Evolutionary conservation across 2,329 filamentous ascomycete genomes (phyloP), one percentile per base, ranked within the genome.

Genomic region (Aspergillus terreus): DNA sequence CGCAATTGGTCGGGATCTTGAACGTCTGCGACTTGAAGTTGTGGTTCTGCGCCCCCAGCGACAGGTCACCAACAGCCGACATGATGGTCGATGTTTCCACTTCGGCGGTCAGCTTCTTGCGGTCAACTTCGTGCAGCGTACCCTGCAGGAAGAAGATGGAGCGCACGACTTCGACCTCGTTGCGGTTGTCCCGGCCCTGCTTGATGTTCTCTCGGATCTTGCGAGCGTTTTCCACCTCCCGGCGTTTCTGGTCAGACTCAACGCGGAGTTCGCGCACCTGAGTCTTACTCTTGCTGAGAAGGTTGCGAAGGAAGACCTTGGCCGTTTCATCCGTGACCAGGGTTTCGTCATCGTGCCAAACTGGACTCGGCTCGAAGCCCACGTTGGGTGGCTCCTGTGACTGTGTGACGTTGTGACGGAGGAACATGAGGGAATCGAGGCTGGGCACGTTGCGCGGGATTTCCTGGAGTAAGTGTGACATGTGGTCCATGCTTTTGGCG

Each of bases 11-110:
- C 0, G 95, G 95, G 54, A 99, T 96, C 71, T 97, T 97, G 80
- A 97, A 99, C 0, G 94, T 97, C 67, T 97, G 91, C n/a, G 90
- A 85, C 73, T 95, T 96, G 81, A 99, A 99, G 65, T 95, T 94
- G 76, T 99, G 94, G 65, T 92, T 96, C 69, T 90, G 90, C 10
- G 92, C 92, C 15, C 92, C 92, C 17, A 96, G 78, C 2, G 92
- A 96, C 49, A 99, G 82, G 67, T 99, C 94, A 33, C 94, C 94
- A 2, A 96, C 92, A 0, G 85, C 88, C 9, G 85, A 79, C n/a
- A 90, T 92, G 65, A 99, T 95, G 2, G 92, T 96, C 1, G 88
- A 87, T 7, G 92, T 92, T 72, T 99, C 94, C 14, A 96, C 87
- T 70, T 97, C 94, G 33, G 90, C 90, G 2, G 88, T 94, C 40